phyloP scores from a whole-genome alignment of 208 protist species.

The Blastocrithidia nonstop region DNA sequence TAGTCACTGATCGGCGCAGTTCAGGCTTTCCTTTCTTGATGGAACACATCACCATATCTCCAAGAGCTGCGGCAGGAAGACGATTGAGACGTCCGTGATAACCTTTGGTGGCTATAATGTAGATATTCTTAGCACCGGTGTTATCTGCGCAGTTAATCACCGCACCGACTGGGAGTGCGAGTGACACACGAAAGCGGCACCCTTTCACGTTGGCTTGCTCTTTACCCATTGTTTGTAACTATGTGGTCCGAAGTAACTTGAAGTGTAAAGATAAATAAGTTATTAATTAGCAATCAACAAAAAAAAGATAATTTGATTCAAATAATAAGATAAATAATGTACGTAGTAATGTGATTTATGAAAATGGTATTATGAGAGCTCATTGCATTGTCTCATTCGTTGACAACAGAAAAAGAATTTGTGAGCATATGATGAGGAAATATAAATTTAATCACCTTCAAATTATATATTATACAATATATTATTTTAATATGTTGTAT shows the following conservation, averaged over 20 bases:
- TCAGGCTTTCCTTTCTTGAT: slow-evolving; percentile 99
- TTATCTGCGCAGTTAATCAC: slow-evolving; percentile 99
- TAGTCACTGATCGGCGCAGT: slow-evolving; percentile 98
- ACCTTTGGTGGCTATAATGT: slow-evolving; percentile 98
- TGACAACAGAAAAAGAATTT: too few relatives aligned
- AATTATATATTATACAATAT: too few relatives aligned
- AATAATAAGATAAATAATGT: too few relatives aligned
- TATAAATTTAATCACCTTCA: too few relatives aligned
- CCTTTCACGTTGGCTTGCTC: slow-evolving; percentile 83
- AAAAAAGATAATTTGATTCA: too few relatives aligned
- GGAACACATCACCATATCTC: slow-evolving; percentile 98
- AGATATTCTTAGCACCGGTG: slow-evolving; percentile 99
- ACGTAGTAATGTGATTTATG: too few relatives aligned
- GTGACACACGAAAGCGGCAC: slow-evolving; percentile 97
- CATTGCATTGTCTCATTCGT: too few relatives aligned
- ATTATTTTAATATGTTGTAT: too few relatives aligned
- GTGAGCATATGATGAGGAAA: too few relatives aligned
- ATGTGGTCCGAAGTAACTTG: slow-evolving; percentile 5
- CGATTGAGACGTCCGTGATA: slow-evolving; percentile 97
- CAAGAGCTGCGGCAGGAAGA: slow-evolving; percentile 94
- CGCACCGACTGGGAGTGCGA: slow-evolving; percentile 96
- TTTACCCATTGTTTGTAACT: slow-evolving; percentile 88
- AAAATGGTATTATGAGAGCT: too few relatives aligned
- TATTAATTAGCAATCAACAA: neutral
- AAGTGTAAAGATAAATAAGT: neutral